Base-by-base conservation (phyloP, 1,284 basidiomycete species). In the Microbotryum lychnidis-dioicae region DNA sequence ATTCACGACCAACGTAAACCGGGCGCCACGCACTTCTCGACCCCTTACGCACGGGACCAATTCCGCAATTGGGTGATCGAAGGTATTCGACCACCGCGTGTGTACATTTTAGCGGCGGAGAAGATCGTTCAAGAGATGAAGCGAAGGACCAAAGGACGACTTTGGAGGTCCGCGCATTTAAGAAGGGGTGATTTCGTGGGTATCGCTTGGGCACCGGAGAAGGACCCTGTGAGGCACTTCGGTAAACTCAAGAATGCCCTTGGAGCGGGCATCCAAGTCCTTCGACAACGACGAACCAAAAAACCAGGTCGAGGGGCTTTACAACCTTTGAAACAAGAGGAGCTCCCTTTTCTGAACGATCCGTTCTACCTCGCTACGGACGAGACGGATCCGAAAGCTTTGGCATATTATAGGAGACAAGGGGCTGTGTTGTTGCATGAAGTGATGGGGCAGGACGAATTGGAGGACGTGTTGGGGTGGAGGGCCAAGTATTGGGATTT, bases 321-420 rank as follows among this genome's bases (percentile, higher is more conserved):
- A 4, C 37, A 42, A 42, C 37, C 37, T 12, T 16, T 42, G 12
- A 12, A 10, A 14, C 1, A 42, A 18, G 14, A 42, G 16, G 37
- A 42, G 4, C 14, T 18, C 14, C 37, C 37, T 12, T 18, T 42
- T 42, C 16, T 16, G 5, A 42, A 16, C 37, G 37, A 42, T 18
- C 14, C 16, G 4, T 80, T 76, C 66, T 81, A 78, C 67, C 72
- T 81, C 21, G 80, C 80, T 1, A 80, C 80, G 10, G 80, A 80
- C 57, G 80, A 81, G 60, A 75, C 78, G 21, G 72, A 76, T 57
- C 68, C 72, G 0, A 65, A 67, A 0, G 75, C 74, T 9, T 69
- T 81, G 18, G 37, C 71, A 6, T 75, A 76, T 62, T 71, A 80
- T 29, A 68, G 72, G 25, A 68, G 72, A 0, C 70, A 74, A 33